Percentiles rank a stretch among this genome's conserved stretches.
Conservation (phyloP, 495 filamentous ascomycete species). For the Penicillium silybi region DNA sequence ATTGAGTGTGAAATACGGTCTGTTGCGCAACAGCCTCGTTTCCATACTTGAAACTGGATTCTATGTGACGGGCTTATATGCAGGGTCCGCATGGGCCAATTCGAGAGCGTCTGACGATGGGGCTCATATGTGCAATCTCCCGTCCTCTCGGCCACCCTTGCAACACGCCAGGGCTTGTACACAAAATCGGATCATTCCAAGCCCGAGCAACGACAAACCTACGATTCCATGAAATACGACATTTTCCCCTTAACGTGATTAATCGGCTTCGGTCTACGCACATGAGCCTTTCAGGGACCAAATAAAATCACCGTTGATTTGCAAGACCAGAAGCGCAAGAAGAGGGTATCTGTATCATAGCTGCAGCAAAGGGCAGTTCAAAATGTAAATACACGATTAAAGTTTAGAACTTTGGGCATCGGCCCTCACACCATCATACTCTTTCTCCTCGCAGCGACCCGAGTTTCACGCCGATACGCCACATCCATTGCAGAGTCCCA, state of each 20-base stretch:
- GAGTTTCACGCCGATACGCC: slow-evolving; percentile 25
- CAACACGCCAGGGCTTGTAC: too few relatives aligned
- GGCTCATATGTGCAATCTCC: neutral
- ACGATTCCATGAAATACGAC: neutral
- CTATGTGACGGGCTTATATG: too few relatives aligned
- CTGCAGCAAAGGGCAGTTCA: slow-evolving; percentile 5
- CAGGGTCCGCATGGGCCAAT: too few relatives aligned
- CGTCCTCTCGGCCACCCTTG: neutral
- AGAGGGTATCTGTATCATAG: slow-evolving; percentile 25
- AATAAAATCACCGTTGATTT: slow-evolving; percentile 2
- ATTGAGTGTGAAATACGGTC: too few relatives aligned
- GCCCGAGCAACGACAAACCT: neutral
- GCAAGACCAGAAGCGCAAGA: slow-evolving; percentile 1
- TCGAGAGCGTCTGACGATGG: too few relatives aligned
- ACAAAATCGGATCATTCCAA: neutral
- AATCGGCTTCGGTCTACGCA: neutral
- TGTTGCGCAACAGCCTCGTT: too few relatives aligned
- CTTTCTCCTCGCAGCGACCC: slow-evolving; percentile 41
- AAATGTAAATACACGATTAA: slow-evolving; percentile 8
- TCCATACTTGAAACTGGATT: too few relatives aligned
- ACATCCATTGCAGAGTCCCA: slow-evolving; percentile 10
- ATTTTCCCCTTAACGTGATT: neutral
- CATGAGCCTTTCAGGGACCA: neutral
- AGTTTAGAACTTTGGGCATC: neutral
- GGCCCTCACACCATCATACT: slow-evolving; percentile 49